A percentile compares a stretch with the other conserved stretches of the same genome.
Evolutionary conservation across 129 eudicot genomes (phyloP).

Genomic region (Flaveria linearis): DNA sequence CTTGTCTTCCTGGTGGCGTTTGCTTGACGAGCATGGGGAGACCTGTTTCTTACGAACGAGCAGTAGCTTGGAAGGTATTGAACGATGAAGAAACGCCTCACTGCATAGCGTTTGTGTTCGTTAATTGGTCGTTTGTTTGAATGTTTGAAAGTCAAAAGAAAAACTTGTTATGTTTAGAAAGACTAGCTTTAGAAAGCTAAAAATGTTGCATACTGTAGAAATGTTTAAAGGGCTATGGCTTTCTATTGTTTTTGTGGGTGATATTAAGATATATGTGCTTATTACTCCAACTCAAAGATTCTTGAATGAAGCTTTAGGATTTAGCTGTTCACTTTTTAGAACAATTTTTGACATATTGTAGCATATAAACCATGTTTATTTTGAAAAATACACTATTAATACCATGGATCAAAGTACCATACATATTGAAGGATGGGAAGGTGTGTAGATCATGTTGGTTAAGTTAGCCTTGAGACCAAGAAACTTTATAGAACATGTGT

Average conservation of each 20-base stretch:
- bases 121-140: conserved; percentile 88
- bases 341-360: neutral
- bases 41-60: conserved; percentile 79
- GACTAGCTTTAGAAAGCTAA: conserved; percentile 41
- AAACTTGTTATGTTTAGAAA: conserved; percentile 26
- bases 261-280: conserved; percentile 23
- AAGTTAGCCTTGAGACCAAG: no score
- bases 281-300: conserved; percentile 25
- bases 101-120: conserved; percentile 72
- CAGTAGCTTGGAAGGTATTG: conserved; percentile 87
- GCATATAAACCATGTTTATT: no score
- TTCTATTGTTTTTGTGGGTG: conserved; percentile 26
- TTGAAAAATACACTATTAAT: no score
- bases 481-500: no score
- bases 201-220: conserved; percentile 15
- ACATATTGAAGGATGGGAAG: no score
- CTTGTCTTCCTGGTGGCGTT: conserved; percentile 74
- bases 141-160: conserved; percentile 4
- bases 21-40: conserved; percentile 88
- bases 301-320: conserved; percentile 3
- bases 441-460: no score
- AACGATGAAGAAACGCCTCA: conserved; percentile 79
- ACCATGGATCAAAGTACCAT: no score
- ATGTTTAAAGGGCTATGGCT: conserved; percentile 29
- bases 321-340: neutral